Conservation (phyloP, 768 basidiomycete species). For the Termitomyces sp. region DNA sequence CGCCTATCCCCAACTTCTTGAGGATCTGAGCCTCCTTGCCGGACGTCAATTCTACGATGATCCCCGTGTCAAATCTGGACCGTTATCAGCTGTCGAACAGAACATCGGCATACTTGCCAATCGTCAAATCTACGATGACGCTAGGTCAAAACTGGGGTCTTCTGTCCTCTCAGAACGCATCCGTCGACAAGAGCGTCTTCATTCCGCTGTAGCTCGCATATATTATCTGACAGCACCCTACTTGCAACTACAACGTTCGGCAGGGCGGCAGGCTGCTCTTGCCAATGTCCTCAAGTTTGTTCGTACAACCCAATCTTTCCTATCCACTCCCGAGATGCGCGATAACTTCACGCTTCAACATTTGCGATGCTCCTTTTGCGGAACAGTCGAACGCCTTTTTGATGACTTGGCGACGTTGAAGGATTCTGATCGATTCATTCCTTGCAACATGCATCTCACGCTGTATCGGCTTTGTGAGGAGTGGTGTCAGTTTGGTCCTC, state of each 20-base stretch:
- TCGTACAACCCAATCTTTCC: conserved; percentile 71
- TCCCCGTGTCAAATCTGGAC: conserved; percentile 36
- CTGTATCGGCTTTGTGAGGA: conserved; percentile 86
- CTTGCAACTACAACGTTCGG: conserved; percentile 62
- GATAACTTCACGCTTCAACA: conserved; percentile 75
- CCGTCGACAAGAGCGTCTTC: conserved; percentile 72
- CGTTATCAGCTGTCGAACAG: conserved; percentile 31
- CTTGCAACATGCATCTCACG: conserved; percentile 67
- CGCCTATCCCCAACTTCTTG: conserved; percentile 75
- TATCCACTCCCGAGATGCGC: conserved; percentile 65
- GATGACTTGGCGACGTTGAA: conserved; percentile 66
- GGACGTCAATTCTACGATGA: conserved; percentile 85
- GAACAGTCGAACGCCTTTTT: conserved; percentile 81
- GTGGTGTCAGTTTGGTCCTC: conserved; percentile 85
- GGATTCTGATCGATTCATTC: conserved; percentile 73
- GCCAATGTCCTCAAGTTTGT: conserved; percentile 83
- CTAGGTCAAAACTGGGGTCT: conserved; percentile 40
- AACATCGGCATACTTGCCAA: conserved; percentile 30
- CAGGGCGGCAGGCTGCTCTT: conserved; percentile 66
- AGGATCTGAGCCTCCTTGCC: conserved; percentile 76
- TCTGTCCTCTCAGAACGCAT: conserved; percentile 45
- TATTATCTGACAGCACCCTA: conserved; percentile 81
- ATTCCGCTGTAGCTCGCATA: conserved; percentile 84
- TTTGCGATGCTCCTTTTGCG: conserved; percentile 87
- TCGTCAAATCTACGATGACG: conserved; percentile 65